These are phyloP conservation scores for Fusarium pseudocircinatum DNA, from an alignment of 2,329 filamentous ascomycete species.

Conservation along the genomic window DNA sequence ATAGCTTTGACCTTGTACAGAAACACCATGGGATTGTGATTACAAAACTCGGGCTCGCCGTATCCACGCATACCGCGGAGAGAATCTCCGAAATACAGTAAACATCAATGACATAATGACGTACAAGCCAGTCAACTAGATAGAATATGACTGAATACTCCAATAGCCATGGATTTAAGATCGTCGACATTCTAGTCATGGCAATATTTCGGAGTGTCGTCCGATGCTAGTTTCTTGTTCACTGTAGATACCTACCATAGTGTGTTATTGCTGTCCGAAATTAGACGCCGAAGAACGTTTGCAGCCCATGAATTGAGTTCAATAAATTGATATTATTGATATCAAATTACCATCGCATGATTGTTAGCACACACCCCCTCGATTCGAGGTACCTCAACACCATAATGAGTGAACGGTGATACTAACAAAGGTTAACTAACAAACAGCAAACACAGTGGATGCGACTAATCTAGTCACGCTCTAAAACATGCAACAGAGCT, in stretches of 20 bases:
- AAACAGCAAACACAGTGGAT: not conserved
- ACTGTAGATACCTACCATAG: not conserved
- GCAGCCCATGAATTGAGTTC: not conserved
- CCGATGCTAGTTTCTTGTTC: not conserved
- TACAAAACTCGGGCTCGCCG: not conserved
- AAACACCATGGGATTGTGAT: not conserved
- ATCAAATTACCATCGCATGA: too few species aligned
- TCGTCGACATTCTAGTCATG: not conserved
- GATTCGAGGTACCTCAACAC: not conserved
- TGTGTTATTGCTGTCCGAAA: not conserved
- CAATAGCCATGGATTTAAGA: fast-evolving
- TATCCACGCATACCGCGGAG: not conserved
- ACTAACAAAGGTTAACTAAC: not conserved
- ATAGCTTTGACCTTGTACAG: not conserved
- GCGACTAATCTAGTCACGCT: not conserved
- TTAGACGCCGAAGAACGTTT: not conserved
- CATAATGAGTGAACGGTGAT: not conserved
- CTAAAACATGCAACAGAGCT: not conserved
- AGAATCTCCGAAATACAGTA: not conserved
- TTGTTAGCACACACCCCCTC: not conserved
- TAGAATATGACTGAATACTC: not conserved
- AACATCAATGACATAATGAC: not conserved
- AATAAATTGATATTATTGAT: not conserved
- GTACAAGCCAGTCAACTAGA: fast-evolving
- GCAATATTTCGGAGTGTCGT: not conserved